A percentile compares a stretch with the other conserved stretches of the same genome.
Conservation (phyloP, 108 stramenopile species). For the Aurantiochytrium sp. region DNA sequence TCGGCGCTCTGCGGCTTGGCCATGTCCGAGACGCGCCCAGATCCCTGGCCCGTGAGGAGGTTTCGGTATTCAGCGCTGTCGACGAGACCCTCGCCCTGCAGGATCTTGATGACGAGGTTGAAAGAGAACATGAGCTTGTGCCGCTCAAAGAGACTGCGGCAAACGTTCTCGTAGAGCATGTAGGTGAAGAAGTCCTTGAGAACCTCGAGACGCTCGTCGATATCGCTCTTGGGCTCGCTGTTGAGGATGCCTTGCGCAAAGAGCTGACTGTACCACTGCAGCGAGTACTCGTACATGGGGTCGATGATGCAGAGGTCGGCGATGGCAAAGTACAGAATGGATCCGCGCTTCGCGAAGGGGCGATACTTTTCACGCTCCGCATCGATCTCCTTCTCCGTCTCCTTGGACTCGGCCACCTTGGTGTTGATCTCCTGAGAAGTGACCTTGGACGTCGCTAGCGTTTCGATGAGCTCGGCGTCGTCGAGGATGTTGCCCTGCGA, state of each 20-base stretch:
- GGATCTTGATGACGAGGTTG: constrained; percentile 56
- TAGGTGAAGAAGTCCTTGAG: constrained; percentile 57
- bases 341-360: constrained; percentile 54
- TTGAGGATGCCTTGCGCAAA: constrained; percentile 48
- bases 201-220: constrained; percentile 35
- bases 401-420: constrained; percentile 56
- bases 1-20: constrained; percentile 27
- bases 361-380: constrained; percentile 46
- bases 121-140: constrained; percentile 70
- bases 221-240: constrained; percentile 42
- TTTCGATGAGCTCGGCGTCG: constrained; percentile 49
- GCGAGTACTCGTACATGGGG: constrained; percentile 61
- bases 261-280: constrained; percentile 57
- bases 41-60: constrained; percentile 32
- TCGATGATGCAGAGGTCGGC: constrained; percentile 49
- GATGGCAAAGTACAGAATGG: constrained; percentile 60
- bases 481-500: constrained; percentile 60
- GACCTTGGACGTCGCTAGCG: constrained; percentile 52
- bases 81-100: constrained; percentile 51
- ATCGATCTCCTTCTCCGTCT: constrained; percentile 54
- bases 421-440: constrained; percentile 47
- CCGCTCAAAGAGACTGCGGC: constrained; percentile 62
- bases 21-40: background rate
- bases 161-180: constrained; percentile 60
- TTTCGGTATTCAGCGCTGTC: constrained; percentile 46